phyloP scores from a whole-genome alignment of 208 protist genomes.

The Balamuthia mandrillaris region DNA sequence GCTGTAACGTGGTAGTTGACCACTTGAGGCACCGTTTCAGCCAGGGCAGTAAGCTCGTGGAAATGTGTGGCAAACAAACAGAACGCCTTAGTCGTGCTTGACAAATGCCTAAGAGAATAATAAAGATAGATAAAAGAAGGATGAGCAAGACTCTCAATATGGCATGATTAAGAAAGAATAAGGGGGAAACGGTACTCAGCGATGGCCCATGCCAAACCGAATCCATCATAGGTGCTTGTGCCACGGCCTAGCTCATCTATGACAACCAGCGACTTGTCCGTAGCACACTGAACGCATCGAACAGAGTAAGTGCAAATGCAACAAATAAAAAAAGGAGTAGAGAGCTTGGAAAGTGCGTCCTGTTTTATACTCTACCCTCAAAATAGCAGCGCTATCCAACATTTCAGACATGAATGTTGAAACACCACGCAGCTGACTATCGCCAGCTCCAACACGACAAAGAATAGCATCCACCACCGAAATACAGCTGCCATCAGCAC shows the following conservation, averaged over 20 bases:
- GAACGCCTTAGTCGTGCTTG: conserved; percentile 74
- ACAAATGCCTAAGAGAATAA: conserved; percentile 82
- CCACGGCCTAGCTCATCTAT: conserved; percentile 98
- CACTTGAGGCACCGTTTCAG: conserved; percentile 55
- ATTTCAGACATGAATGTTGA: conserved; percentile 99
- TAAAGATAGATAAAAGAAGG: not conserved
- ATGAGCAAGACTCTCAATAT: not conserved
- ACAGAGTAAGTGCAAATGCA: too few species aligned
- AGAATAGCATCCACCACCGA: conserved; percentile 90
- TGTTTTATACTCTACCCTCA: too few species aligned
- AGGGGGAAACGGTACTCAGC: conserved; percentile 74
- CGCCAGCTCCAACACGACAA: conserved; percentile 97
- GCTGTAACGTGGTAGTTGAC: conserved; percentile 81
- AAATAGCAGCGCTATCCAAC: conserved; percentile 97
- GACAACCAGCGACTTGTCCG: conserved; percentile 91
- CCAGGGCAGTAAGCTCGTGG: conserved; percentile 96
- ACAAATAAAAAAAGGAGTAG: too few species aligned
- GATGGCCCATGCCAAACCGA: conserved; percentile 98
- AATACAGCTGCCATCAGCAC: conserved; percentile 65
- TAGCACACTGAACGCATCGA: conserved; percentile 72
- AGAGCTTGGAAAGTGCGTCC: too few species aligned
- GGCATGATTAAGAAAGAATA: not conserved
- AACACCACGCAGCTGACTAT: conserved; percentile 82
- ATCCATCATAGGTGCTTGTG: conserved; percentile 99
- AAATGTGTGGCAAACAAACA: conserved; percentile 99